phyloP scores from a whole-genome alignment of 1,139 yeast species.

The Taiozyma sp. region DNA sequence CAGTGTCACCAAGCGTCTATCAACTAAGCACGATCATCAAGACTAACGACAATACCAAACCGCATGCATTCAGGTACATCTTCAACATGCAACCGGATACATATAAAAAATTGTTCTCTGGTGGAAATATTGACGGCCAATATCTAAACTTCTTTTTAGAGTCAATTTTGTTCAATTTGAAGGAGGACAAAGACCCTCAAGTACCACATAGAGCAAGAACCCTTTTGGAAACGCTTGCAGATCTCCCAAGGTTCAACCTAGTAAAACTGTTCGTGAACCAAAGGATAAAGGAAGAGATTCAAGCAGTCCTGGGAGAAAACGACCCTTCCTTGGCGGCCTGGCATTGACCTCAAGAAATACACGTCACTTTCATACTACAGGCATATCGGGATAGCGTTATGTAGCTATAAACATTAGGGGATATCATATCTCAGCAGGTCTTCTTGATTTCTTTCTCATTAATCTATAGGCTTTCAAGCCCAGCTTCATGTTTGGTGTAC shows the following conservation, averaged over 20 bases:
- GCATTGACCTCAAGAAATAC: not conserved
- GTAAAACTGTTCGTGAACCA: conserved; percentile 9
- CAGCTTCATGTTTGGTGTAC: conserved; percentile 26
- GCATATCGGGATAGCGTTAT: not conserved
- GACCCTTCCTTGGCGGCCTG: not conserved
- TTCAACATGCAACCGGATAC: conserved; percentile 30
- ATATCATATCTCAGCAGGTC: not conserved
- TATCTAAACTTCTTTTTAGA: conserved; percentile 49
- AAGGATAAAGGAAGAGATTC: not conserved
- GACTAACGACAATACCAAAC: conserved; percentile 15
- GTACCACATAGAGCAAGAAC: not conserved
- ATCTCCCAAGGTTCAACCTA: conserved; percentile 11
- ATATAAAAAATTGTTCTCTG: conserved; percentile 33
- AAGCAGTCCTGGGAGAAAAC: not conserved
- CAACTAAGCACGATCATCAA: conserved; percentile 18
- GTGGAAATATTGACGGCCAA: conserved; percentile 55
- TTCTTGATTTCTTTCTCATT: conserved; percentile 7
- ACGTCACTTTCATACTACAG: no score
- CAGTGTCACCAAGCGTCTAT: conserved; percentile 15
- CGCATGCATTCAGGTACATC: conserved; percentile 38
- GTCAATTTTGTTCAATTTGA: conserved; percentile 29
- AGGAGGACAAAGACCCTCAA: not conserved
- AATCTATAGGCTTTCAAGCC: conserved; percentile 33
- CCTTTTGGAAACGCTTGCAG: conserved; percentile 6
- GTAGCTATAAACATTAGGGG: not conserved